Conservation (phyloP, 257 asterid species). For the Prunella vulgaris region DNA sequence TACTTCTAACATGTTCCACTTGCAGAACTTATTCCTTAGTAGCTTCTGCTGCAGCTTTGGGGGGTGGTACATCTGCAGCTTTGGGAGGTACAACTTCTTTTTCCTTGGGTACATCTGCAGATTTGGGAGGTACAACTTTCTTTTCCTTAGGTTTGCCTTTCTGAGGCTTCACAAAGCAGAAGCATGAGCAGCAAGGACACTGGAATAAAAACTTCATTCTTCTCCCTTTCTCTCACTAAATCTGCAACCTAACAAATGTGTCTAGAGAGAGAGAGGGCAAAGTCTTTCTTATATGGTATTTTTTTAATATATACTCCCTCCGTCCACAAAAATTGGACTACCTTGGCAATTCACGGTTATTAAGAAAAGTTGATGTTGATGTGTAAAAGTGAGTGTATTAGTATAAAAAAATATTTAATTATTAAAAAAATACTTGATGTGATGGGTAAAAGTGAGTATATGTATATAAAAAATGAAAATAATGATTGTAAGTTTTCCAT, state of each 20-base stretch:
- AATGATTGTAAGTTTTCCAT: too few relatives aligned
- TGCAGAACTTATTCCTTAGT: neutral
- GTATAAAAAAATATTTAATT: too few relatives aligned
- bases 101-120: constrained; percentile 19
- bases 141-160: constrained; percentile 33
- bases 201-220: constrained; percentile 76
- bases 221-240: neutral
- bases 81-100: constrained; percentile 10
- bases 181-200: constrained; percentile 78
- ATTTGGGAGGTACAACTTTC: constrained; percentile 16
- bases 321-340: too few relatives aligned
- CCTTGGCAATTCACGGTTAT: too few relatives aligned
- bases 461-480: too few relatives aligned
- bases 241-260: neutral
- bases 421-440: too few relatives aligned
- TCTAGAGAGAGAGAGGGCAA: neutral
- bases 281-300: neutral
- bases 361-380: too few relatives aligned
- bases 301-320: neutral
- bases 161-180: constrained; percentile 74
- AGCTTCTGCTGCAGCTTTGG: neutral
- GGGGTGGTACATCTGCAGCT: neutral
- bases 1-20: neutral
- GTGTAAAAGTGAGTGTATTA: too few relatives aligned
- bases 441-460: too few relatives aligned